Percentiles rank a stretch among this genome's conserved stretches.
These are phyloP conservation scores for Stephania cephalantha DNA, from an alignment of 164 flowering plant genomes.

Conservation along the genomic window DNA sequence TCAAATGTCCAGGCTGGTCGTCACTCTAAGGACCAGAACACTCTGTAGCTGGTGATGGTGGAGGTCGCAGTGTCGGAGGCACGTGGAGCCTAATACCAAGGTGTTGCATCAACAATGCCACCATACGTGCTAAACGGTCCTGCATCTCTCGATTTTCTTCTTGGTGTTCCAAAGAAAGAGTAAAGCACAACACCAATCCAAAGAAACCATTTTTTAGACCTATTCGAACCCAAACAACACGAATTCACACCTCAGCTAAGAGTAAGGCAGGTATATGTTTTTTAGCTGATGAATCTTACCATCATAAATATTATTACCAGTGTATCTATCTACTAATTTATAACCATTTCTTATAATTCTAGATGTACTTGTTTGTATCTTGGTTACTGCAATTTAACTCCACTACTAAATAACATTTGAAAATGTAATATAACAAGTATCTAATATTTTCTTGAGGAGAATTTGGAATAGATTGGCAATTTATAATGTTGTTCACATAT, in stretches of 20 bases:
- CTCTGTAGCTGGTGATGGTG: too few relatives aligned
- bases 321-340: not conserved
- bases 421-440: not conserved
- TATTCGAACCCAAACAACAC: too few relatives aligned
- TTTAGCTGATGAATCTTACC: not conserved
- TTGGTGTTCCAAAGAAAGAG: too few relatives aligned
- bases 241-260: slow-evolving; percentile 28
- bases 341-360: not conserved
- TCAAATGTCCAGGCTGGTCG: too few relatives aligned
- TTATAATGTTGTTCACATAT: not conserved
- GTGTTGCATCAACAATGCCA: too few relatives aligned
- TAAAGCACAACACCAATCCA: too few relatives aligned
- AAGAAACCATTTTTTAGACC: too few relatives aligned
- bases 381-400: not conserved
- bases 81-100: too few relatives aligned
- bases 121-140: too few relatives aligned
- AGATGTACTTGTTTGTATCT: not conserved
- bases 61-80: too few relatives aligned
- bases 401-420: not conserved
- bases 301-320: not conserved
- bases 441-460: not conserved
- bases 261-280: slow-evolving; percentile 35
- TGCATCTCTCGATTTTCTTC: too few relatives aligned
- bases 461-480: not conserved
- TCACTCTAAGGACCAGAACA: too few relatives aligned